Conservation (phyloP, 139 green algal genomes). For the Yamagishiella unicocca region DNA sequence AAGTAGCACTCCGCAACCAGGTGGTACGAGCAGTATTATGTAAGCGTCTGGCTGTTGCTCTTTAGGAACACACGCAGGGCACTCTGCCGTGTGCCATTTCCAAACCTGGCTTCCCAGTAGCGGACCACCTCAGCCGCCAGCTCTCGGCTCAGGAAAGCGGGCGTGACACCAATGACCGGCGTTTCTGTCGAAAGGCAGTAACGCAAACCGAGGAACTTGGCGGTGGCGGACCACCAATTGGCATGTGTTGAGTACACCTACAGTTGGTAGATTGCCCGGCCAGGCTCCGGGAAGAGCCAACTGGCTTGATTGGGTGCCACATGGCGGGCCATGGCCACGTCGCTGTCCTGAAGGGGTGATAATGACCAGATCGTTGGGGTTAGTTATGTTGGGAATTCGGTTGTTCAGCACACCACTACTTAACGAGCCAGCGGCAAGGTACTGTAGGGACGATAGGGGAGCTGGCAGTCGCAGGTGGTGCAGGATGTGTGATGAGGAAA, state of each 20-base stretch:
- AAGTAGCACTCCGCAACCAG: conserved; percentile 19
- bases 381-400: too few species aligned
- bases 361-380: too few species aligned
- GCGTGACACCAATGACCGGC: conserved; percentile 28
- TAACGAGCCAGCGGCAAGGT: too few species aligned
- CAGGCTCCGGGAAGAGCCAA: conserved; percentile 28
- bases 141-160: background rate
- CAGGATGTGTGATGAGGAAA: background rate
- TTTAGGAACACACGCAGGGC: background rate
- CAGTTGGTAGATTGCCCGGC: conserved; percentile 20
- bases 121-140: background rate
- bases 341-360: conserved; percentile 21
- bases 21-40: conserved; percentile 28
- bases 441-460: too few species aligned
- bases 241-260: background rate
- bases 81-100: background rate
- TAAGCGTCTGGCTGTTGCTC: background rate
- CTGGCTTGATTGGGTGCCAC: background rate
- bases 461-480: too few species aligned
- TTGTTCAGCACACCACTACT: too few species aligned
- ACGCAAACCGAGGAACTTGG: background rate
- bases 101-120: background rate
- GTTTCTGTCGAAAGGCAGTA: background rate
- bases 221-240: conserved; percentile 1
- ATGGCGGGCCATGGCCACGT: background rate